Base-by-base conservation (phyloP, 139 green algal genomes). In the Chlamydomonas asymmetrica region DNA sequence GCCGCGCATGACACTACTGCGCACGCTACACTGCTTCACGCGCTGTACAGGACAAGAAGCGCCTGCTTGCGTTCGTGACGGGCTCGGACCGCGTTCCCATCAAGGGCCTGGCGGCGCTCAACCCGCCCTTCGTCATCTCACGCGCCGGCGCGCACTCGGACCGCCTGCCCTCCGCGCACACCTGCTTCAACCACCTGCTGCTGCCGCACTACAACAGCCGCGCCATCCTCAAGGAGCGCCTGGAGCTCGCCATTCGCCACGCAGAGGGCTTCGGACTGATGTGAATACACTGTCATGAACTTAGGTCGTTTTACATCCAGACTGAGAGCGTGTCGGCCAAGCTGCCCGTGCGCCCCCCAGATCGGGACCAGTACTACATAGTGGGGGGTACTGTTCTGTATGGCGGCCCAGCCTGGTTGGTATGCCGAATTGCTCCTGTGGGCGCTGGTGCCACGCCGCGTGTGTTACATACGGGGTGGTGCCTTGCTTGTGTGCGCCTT, bases 111-210 rank as follows among this genome's bases (percentile, higher is more conserved):
- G 84, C 50, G 3, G 67, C 77, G 35, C 79, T 94, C 52, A 84
- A 79, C 71, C 89, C 89, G 7, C 89, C 82, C 1, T 89, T 92
- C 60, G 86, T 90, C 54, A 85, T 88, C 74, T 78, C 65, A 5
- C 65, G 62, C 32, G 71, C 72, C 13, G 82, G 82, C 20, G 38
- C 75, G 0, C 73, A 92, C 74, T 80, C 63, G 18, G 82, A 88
- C 38, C 79, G 88, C 2, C 83, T 95, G 67, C 94, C 94, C 31
- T 95, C 92, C 3, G 90, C 92, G 0, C 93, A 97, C 84, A 97
- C 93, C 27, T 98, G 94, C 87, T 98, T 97, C 89, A 97, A 98
- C 80, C 80, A 91, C 70, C 82, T 98, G 72, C 82, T 98, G 62
- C 79, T 98, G 75, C 93, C 93, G 1, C 84, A 88, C 27, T 97